Evolutionary conservation across 305 asterid species (phyloP), one percentile per base, ranked within the genome.

Genomic region (Vinca major): DNA sequence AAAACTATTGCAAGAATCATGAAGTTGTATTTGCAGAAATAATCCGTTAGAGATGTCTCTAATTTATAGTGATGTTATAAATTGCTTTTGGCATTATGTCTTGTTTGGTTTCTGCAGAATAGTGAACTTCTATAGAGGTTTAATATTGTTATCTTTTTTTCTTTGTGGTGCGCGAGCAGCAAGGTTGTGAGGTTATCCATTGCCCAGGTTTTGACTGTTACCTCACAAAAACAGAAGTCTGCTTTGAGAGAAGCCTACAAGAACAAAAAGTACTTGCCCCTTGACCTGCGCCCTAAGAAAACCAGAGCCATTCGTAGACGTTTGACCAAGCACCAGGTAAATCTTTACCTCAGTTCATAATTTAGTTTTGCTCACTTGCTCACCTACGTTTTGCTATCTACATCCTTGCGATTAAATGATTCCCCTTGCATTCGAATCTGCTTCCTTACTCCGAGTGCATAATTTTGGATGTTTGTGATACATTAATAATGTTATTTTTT

Each of bases 311-410:
- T 75, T n/a, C 75, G 76, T 64, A 71, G 63, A 14, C 76, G 73
- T 61, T 55, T 75, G 49, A 71, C 80, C 17, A 75, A 75, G 69
- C 79, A 75, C 79, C 79, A 75, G 79, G 79, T 75, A 49, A 12
- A 12, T 67, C 7, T 50, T 50, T 50, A 14, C 6, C 19, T 16
- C 6, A 0, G 20, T 50, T 50, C 54, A 1, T 19, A 50, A 1
- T 50, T 0, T 3, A 16, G 12, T 48, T 14, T 14, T 4, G 54
- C 16, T 50, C 1, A 5, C 0, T 13, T 3, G 4, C 14, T 14
- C 7, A 7, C 20, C 16, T 14, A 3, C 16, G 54, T 14, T 50
- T 1, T 13, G 54, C 54, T 14, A 7, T 14, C 7, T 50, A 50
- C 0, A 19, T 0, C 19, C 20, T 0, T 4, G 1, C 14, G 16